Conservation (phyloP, 2,329 filamentous ascomycete genomes). For the Calonectria pseudoturangicola region DNA sequence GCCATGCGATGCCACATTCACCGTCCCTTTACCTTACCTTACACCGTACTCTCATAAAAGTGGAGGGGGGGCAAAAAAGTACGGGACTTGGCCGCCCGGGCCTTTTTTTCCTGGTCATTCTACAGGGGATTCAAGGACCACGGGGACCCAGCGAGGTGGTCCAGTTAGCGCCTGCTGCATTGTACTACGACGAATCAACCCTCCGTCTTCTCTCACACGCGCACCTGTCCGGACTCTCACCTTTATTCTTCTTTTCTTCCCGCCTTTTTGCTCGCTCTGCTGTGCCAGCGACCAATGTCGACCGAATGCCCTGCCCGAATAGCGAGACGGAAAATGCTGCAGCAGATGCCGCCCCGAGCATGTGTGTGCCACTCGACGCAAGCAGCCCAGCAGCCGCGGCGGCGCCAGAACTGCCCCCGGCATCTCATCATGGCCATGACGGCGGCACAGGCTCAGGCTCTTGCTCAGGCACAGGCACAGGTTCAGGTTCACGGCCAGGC, state of each 20-base stretch:
- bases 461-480: slow-evolving; percentile 2
- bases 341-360: slow-evolving; percentile 67
- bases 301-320: slow-evolving; percentile 74
- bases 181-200: slow-evolving; percentile 55
- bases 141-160: slow-evolving; percentile 32
- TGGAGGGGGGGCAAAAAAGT: slow-evolving; percentile 37
- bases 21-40: slow-evolving; percentile 22
- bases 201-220: slow-evolving; percentile 50
- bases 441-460: slow-evolving; percentile 10
- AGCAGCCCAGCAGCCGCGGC: slow-evolving; percentile 38
- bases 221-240: slow-evolving; percentile 42
- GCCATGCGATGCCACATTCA: background rate
- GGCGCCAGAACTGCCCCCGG: slow-evolving; percentile 22
- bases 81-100: slow-evolving; percentile 28
- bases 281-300: slow-evolving; percentile 67
- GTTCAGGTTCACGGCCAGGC: background rate
- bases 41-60: slow-evolving; percentile 34
- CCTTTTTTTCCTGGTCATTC: slow-evolving; percentile 25
- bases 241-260: slow-evolving; percentile 33
- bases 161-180: slow-evolving; percentile 30
- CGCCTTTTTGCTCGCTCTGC: slow-evolving; percentile 31
- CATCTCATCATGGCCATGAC: slow-evolving; percentile 13
- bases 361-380: slow-evolving; percentile 48
- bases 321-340: slow-evolving; percentile 73
- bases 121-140: slow-evolving; percentile 34